Base-by-base conservation (phyloP, 1,284 basidiomycete genomes). In the Rhodotorula sp. region DNA sequence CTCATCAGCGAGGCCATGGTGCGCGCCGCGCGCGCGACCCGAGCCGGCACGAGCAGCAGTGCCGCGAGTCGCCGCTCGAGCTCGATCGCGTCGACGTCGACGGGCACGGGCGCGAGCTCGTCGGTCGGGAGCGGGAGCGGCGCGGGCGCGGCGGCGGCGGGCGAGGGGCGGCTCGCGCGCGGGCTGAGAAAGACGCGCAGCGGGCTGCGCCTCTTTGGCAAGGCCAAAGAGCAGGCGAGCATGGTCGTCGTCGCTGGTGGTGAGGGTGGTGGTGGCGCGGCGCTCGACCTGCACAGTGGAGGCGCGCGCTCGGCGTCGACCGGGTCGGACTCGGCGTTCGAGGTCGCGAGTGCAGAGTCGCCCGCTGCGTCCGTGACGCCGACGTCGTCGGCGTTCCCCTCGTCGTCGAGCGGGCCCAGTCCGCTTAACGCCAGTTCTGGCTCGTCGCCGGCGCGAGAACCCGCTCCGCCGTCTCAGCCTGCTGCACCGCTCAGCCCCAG, bases 161-260 rank as follows among this genome's bases (percentile, higher is more conserved):
- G 63, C 16, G 62, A 64, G 13, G 64, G 62, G 3, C 25, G 61
- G 21, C 56, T 72, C 34, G 70, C 67, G 16, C 58, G 67, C 44
- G 67, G 66, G 21, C n/a, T 72, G 59, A 42, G 70, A 19, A 53
- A 64, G 49, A 72, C 70, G n/a, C 42, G 70, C 44, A 68, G 66
- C 52, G 67, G 67, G 46, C 19, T 72, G 25, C 57, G 57, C 42
- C 50, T 72, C 19, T 64, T 72, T 16, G 61, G 55, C 21, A 46
- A n/a, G 52, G 60, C 65, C 27, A 65, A 54, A 23, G 44, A 54
- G 56, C 61, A 41, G n/a, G 57, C 59, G 4, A 27, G 25, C 3
- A 16, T 12, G 34, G 59, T 23, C 7, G 44, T 14, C 14, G n/a
- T 9, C n/a, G 45, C 25, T 5, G 59, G 12, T 16, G 59, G 44